Conservation (phyloP, 169 alveolate species). For the Perkinsus marinus region DNA sequence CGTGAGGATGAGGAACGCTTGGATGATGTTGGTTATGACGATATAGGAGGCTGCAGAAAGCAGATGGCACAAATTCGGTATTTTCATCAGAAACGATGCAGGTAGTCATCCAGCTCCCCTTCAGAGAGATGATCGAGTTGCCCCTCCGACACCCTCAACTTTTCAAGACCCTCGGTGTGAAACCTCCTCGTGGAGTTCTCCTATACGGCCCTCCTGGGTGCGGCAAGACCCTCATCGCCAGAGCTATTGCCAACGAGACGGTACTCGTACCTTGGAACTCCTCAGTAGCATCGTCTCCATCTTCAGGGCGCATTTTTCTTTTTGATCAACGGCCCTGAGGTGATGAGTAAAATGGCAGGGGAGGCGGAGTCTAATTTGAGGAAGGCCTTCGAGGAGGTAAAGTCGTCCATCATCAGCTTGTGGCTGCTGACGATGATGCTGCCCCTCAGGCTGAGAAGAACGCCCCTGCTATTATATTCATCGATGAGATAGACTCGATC, state of each 20-base stretch:
- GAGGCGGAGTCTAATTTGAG: conserved; percentile 96
- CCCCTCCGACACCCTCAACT: conserved; percentile 97
- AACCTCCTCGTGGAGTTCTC: conserved; percentile 99
- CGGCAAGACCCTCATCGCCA: conserved; percentile 98
- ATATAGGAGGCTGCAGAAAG: conserved; percentile 98
- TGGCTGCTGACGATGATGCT: too few species aligned
- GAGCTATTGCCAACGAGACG: conserved; percentile 99
- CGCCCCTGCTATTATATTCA: conserved; percentile 98
- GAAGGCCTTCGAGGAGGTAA: conserved; percentile 92
- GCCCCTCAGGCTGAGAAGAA: too few species aligned
- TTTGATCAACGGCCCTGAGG: conserved; percentile 92
- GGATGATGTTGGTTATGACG: conserved; percentile 99
- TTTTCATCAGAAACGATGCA: conserved; percentile 35
- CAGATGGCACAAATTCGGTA: conserved; percentile 91
- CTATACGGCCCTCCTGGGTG: conserved; percentile 99
- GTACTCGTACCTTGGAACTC: not conserved
- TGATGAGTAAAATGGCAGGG: conserved; percentile 97
- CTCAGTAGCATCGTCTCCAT: too few species aligned
- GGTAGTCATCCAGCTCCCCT: not conserved
- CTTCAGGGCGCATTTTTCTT: conserved; percentile 83
- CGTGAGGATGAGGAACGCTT: conserved; percentile 98
- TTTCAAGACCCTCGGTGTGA: conserved; percentile 96
- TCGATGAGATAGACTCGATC: conserved; percentile 98
- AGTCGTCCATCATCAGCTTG: too few species aligned
- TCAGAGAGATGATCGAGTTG: conserved; percentile 91